Evolutionary conservation across 495 filamentous ascomycete species (phyloP).

Genomic region (Durotheca rogersii): DNA sequence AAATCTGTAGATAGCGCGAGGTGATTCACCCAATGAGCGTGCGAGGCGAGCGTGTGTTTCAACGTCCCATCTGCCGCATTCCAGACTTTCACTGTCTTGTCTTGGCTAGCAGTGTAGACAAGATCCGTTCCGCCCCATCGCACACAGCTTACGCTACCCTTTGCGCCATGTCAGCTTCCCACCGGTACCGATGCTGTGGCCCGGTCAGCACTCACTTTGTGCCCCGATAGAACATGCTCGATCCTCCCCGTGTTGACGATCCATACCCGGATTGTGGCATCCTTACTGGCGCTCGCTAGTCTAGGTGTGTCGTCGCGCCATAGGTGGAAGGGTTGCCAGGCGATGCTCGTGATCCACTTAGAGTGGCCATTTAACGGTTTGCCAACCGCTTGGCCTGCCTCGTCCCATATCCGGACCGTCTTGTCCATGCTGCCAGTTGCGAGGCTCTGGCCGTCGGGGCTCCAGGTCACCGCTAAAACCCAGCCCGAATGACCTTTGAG

Average conservation of each 20-base stretch:
- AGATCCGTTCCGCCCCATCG: constrained; percentile 89
- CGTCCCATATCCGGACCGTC: constrained; percentile 86
- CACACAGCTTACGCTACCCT: constrained; percentile 76
- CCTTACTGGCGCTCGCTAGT: constrained; percentile 86
- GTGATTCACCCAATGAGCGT: constrained; percentile 96
- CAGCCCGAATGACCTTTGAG: constrained; percentile 91
- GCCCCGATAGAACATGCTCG: constrained; percentile 79
- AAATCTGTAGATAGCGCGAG: constrained; percentile 92
- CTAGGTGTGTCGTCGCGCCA: constrained; percentile 72
- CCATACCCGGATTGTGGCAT: constrained; percentile 89
- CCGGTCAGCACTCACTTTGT: constrained; percentile 57
- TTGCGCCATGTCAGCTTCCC: constrained; percentile 12
- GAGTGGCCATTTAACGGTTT: constrained; percentile 82
- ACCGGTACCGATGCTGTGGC: background rate
- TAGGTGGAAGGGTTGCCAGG: constrained; percentile 94
- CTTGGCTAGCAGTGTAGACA: constrained; percentile 88
- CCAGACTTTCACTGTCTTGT: constrained; percentile 94
- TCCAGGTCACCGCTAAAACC: constrained; percentile 87
- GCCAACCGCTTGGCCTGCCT: constrained; percentile 74
- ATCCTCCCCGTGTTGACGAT: constrained; percentile 73
- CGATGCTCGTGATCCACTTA: constrained; percentile 84
- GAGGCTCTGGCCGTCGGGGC: constrained; percentile 75
- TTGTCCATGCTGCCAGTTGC: constrained; percentile 96
- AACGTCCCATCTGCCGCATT: constrained; percentile 75
- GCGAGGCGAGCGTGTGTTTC: constrained; percentile 72